A percentile compares a stretch with the other conserved stretches of the same genome.
Conservation (phyloP, 805 yeast species). For the Starmerella apicola region DNA sequence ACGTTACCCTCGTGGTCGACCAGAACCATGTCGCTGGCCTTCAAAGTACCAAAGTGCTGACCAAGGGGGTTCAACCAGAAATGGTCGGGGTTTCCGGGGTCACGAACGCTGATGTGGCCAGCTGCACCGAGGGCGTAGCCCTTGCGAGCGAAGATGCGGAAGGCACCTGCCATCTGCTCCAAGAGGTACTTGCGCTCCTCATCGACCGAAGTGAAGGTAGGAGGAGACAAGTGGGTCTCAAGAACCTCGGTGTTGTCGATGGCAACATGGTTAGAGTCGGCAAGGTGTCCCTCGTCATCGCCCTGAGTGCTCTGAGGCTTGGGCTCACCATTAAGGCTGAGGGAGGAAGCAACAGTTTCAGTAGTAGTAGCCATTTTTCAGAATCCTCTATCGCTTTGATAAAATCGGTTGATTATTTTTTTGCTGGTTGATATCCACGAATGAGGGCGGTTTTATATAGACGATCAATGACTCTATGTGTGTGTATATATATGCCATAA, state of each 20-base stretch:
- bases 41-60: constrained; percentile 53
- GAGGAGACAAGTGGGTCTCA: constrained; percentile 6
- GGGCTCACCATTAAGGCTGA: neutral
- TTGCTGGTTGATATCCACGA: too few species aligned
- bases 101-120: constrained; percentile 78
- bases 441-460: too few species aligned
- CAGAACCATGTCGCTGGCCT: constrained; percentile 51
- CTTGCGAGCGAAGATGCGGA: constrained; percentile 67
- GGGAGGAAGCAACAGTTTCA: neutral
- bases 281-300: too few species aligned
- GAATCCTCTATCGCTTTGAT: too few species aligned
- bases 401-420: too few species aligned
- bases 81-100: constrained; percentile 65
- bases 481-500: too few species aligned
- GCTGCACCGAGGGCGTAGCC: constrained; percentile 69
- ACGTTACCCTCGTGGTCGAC: constrained; percentile 51
- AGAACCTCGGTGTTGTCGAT: constrained; percentile 7
- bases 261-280: constrained; percentile 2
- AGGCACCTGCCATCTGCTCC: constrained; percentile 74
- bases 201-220: constrained; percentile 13
- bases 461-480: too few species aligned
- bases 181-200: constrained; percentile 22
- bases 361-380: neutral
- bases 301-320: neutral
- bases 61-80: constrained; percentile 88